A percentile compares a stretch with the other conserved stretches of the same genome.
Evolutionary conservation across 441 rosid genomes (phyloP).

Genomic region (Populus hybrid): DNA sequence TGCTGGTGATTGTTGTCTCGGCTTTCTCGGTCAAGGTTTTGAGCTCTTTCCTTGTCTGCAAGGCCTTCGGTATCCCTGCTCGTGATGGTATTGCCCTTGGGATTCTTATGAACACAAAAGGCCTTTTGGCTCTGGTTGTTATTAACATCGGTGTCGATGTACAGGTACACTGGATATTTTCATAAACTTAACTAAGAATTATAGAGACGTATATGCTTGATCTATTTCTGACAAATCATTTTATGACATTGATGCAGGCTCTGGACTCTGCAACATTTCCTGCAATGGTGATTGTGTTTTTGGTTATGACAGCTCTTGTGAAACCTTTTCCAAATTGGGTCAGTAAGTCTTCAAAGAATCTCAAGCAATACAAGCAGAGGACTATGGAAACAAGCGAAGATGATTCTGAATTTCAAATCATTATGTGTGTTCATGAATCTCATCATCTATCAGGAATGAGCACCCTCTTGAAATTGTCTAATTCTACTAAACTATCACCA

Average conservation of each 20-base stretch:
- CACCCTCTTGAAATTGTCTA: constrained; percentile 36
- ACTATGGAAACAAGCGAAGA: constrained; percentile 24
- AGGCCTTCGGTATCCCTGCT: constrained; percentile 13
- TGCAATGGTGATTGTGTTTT: constrained; percentile 24
- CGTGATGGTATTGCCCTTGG: constrained; percentile 40
- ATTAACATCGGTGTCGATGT: constrained; percentile 32
- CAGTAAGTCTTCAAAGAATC: constrained; percentile 23
- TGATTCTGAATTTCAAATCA: constrained; percentile 33
- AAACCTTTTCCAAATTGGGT: constrained; percentile 33
- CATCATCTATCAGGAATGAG: constrained; percentile 32
- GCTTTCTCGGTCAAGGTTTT: constrained; percentile 29
- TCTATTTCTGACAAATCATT: not conserved
- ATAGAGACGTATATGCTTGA: not conserved
- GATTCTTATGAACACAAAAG: constrained; percentile 48
- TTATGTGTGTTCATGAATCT: constrained; percentile 35
- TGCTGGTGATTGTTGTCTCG: not conserved
- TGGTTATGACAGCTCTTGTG: constrained; percentile 43
- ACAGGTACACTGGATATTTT: constrained; percentile 8
- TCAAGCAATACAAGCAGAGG: constrained; percentile 22
- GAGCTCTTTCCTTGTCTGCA: constrained; percentile 26
- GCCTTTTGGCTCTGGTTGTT: constrained; percentile 36
- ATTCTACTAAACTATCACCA: constrained; percentile 45
- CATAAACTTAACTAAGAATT: not conserved
- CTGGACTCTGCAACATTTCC: constrained; percentile 32
- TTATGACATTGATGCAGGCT: constrained; percentile 25